A percentile compares a stretch with the other conserved stretches of the same genome.
Conservation (phyloP, 176 grass and related monocot species). For the Echinochloa phyllopogon region DNA sequence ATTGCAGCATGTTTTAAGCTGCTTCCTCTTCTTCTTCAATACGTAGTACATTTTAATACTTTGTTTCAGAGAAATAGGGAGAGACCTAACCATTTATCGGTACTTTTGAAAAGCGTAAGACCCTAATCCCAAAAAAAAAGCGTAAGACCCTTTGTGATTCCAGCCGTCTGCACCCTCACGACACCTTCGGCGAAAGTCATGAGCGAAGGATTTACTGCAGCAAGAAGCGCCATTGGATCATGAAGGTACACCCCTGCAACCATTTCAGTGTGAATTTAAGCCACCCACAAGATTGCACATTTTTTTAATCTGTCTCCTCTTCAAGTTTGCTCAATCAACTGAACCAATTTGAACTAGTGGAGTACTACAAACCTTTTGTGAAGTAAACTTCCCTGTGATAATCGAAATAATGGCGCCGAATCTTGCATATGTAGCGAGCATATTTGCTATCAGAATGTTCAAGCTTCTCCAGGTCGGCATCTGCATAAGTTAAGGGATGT, state of each 20-base stretch:
- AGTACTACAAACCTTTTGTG: conserved; percentile 56
- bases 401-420: conserved; percentile 78
- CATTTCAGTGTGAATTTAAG: conserved; percentile 43
- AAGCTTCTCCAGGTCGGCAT: conserved; percentile 69
- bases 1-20: neutral
- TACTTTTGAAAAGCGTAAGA: too few relatives aligned
- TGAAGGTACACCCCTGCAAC: conserved; percentile 89
- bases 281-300: conserved; percentile 10
- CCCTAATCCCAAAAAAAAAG: too few relatives aligned
- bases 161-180: conserved; percentile 78
- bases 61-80: neutral
- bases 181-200: conserved; percentile 90
- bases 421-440: conserved; percentile 81
- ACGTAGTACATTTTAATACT: neutral
- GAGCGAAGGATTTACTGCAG: conserved; percentile 77
- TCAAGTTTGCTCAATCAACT: neutral
- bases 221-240: conserved; percentile 79
- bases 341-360: neutral
- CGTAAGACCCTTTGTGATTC: conserved; percentile 80
- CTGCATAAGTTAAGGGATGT: conserved; percentile 47
- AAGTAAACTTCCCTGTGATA: conserved; percentile 76
- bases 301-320: neutral
- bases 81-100: conserved; percentile 63
- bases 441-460: conserved; percentile 68
- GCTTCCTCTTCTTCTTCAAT: neutral